A percentile compares a stretch with the other conserved stretches of the same genome.
Evolutionary conservation across 2,329 filamentous ascomycete species (phyloP).

Genomic region (Plenodomus tracheiphilus): DNA sequence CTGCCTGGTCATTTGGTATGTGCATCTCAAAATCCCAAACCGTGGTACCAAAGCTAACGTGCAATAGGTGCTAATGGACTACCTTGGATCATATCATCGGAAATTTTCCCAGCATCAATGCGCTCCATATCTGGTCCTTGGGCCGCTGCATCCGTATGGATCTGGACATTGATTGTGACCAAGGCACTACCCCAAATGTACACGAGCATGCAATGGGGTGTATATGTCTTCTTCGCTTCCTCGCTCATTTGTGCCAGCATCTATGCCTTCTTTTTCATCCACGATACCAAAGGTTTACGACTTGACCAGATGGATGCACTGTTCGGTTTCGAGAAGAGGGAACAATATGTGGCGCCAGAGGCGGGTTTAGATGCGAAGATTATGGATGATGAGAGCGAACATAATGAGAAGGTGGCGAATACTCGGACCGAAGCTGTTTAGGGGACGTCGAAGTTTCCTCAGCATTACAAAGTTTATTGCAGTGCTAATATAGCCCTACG

Average conservation of each 20-base stretch:
- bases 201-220: constrained; percentile 43
- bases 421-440: constrained; percentile 4
- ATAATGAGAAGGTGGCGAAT: constrained; percentile 16
- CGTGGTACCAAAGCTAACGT: not conserved
- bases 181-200: constrained; percentile 49
- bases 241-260: constrained; percentile 42
- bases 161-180: constrained; percentile 47
- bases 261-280: constrained; percentile 48
- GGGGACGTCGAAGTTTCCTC: not conserved
- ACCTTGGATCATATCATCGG: constrained; percentile 50
- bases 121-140: constrained; percentile 46
- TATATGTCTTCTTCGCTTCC: constrained; percentile 48
- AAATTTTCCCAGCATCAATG: constrained; percentile 48
- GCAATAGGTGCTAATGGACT: constrained; percentile 46
- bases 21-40: not conserved
- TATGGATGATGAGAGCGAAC: constrained; percentile 19
- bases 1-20: constrained; percentile 1
- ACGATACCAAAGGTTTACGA: constrained; percentile 45
- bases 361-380: constrained; percentile 3
- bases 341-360: constrained; percentile 5
- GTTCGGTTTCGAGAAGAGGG: constrained; percentile 37
- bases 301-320: constrained; percentile 46
- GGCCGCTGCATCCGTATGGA: constrained; percentile 43
- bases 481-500: too few species aligned
- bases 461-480: not conserved